Evolutionary conservation across 805 yeast species (phyloP), one percentile per base, ranked within the genome.

Genomic region (Saccharomycopsis javanensis): DNA sequence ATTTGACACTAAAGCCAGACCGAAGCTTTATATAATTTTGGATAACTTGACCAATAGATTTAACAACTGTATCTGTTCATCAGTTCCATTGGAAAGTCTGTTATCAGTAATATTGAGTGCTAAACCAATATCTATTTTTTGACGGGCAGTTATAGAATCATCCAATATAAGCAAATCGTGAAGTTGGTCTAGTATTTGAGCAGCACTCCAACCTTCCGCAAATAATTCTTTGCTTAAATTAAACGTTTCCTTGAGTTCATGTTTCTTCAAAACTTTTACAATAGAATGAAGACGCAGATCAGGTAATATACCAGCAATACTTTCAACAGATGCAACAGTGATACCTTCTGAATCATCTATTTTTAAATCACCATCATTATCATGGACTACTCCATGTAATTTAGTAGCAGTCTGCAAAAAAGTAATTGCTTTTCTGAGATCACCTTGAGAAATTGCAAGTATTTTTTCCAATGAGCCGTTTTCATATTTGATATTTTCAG

Each of bases 341-440:
- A 67, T 69, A 31, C 42, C 64, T 45, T 61, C 68, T 1, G 55
- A 53, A 68, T 68, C 65, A 33, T 62, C 70, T 11, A 72, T 67
- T 30, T 73, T 76, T 0, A 69, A 76, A 53, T 68, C 73, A 23
- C 60, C 62, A 57, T 65, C 65, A 3, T 37, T 53, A 1, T 59
- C 63, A 5, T 56, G 35, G 28, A 50, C 48, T 3, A 51, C 33
- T 6, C 59, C 37, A 55, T 76, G 75, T 57, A 85, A 70, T 62
- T 80, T 83, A 35, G 89, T 79, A 10, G 96, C 86, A 37, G 94
- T 85, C 71, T 94, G 99, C 50, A 94, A 75, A 58, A 83, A 79
- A 1, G 97, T 94, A 62, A 94, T 91, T 7, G 97, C 96, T 64
- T 84, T 87, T 73, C 99, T 82, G 65, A 94, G 77, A 74, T 94